phyloP scores from a whole-genome alignment of 225 moss, liverwort and hornwort genomes.

The Pseudoscleropodium purum region DNA sequence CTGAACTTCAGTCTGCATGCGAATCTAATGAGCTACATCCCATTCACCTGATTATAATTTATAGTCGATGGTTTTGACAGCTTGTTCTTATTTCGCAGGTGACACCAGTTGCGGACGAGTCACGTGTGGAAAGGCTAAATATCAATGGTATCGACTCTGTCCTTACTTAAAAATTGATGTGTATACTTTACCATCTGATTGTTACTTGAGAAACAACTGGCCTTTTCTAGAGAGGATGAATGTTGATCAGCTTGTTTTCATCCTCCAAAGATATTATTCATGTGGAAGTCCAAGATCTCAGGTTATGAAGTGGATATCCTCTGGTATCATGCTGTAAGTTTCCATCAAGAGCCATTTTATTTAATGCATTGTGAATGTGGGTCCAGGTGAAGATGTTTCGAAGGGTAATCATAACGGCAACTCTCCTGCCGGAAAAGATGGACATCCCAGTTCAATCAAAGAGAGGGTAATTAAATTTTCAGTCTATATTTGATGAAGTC shows the following conservation, averaged over 20 bases:
- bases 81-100: slow-evolving; percentile 18
- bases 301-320: not conserved
- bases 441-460: not conserved
- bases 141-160: slow-evolving; percentile 17
- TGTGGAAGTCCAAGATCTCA: not conserved
- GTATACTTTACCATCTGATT: not conserved
- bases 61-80: not conserved
- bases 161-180: not conserved
- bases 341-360: not conserved
- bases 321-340: not conserved
- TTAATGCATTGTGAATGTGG: not conserved
- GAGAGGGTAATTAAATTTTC: slow-evolving; percentile 13
- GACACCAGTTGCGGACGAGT: slow-evolving; percentile 22
- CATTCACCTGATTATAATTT: not conserved
- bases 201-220: not conserved
- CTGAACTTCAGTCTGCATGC: not conserved
- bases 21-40: not conserved
- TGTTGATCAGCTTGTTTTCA: not conserved
- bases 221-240: not conserved
- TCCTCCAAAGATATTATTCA: not conserved
- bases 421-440: slow-evolving; percentile 10
- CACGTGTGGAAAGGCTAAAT: slow-evolving; percentile 6
- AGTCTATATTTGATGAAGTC: not conserved
- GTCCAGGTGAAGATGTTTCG: slow-evolving; percentile 12
- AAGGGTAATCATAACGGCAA: not conserved